These are phyloP conservation scores for Porogramme epimiltina DNA, from an alignment of 1,284 basidiomycete genomes.

Conservation along the genomic window DNA sequence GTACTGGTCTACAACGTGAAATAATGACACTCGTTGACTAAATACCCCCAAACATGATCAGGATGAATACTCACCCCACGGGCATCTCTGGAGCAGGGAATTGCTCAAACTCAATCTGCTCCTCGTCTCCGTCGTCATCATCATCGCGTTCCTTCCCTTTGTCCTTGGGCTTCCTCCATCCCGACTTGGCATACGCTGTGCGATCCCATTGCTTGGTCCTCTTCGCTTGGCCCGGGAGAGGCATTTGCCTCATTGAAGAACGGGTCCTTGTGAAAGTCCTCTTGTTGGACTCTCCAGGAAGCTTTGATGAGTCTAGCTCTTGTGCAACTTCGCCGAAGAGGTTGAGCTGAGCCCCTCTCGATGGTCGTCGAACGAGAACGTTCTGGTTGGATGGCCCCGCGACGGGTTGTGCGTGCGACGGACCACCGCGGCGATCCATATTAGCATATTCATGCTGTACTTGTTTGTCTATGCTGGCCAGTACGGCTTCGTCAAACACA, in stretches of 20 bases:
- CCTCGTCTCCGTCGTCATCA: conserved; percentile 48
- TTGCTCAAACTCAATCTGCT: conserved; percentile 74
- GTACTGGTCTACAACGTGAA: conserved; percentile 33
- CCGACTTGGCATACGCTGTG: conserved; percentile 80
- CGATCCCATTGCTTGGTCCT: conserved; percentile 87
- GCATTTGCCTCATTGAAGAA: conserved; percentile 36
- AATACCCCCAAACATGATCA: background rate
- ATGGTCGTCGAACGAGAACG: conserved; percentile 20
- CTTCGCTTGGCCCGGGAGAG: conserved; percentile 54
- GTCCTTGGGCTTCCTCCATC: conserved; percentile 53
- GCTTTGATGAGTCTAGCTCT: conserved; percentile 33
- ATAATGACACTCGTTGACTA: too few species aligned
- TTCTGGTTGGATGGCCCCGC: conserved; percentile 41
- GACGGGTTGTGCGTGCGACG: conserved; percentile 32
- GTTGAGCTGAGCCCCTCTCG: conserved; percentile 57
- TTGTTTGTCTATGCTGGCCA: conserved; percentile 50
- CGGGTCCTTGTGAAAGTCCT: conserved; percentile 44
- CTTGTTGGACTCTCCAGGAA: conserved; percentile 23
- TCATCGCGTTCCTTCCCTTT: conserved; percentile 47
- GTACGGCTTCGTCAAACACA: conserved; percentile 55
- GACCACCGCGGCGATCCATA: conserved; percentile 23
- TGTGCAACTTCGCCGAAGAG: conserved; percentile 59
- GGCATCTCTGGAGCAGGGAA: conserved; percentile 76
- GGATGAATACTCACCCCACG: conserved; percentile 41
- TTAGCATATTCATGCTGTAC: conserved; percentile 40